Evolutionary conservation across 805 yeast genomes (phyloP).

Genomic region (Wickerhamomyces chaumierensis): DNA sequence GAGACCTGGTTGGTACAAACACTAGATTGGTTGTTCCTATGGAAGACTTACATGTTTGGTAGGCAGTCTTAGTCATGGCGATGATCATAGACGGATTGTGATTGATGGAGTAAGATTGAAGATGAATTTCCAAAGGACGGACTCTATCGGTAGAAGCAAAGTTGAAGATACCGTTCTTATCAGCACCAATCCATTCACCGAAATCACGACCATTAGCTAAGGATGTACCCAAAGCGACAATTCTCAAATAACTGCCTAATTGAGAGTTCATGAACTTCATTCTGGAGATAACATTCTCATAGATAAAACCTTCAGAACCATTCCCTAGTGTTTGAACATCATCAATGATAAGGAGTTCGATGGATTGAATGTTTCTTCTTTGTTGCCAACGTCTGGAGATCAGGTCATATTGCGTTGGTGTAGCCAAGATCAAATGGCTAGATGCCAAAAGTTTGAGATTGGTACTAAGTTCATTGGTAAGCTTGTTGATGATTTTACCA

Average conservation of each 20-base stretch:
- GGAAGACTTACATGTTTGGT: constrained; percentile 26
- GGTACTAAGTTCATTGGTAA: constrained; percentile 37
- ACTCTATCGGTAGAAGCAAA: constrained; percentile 55
- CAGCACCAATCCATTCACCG: constrained; percentile 79
- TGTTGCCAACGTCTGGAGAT: constrained; percentile 78
- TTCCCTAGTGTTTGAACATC: constrained; percentile 58
- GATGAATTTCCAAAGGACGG: constrained; percentile 43
- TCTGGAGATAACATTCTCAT: constrained; percentile 64
- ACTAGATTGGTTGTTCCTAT: constrained; percentile 29
- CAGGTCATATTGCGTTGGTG: constrained; percentile 69
- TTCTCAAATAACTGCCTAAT: constrained; percentile 42
- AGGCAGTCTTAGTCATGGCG: constrained; percentile 40
- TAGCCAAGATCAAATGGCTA: constrained; percentile 60
- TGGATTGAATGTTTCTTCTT: constrained; percentile 53
- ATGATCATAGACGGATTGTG: constrained; percentile 41
- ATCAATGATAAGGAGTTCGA: constrained; percentile 63
- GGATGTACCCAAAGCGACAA: constrained; percentile 62
- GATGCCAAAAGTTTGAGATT: constrained; percentile 47
- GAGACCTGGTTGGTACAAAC: constrained; percentile 46
- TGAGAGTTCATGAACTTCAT: constrained; percentile 62
- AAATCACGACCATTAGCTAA: constrained; percentile 67
- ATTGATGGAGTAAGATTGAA: constrained; percentile 35
- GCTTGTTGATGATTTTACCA: constrained; percentile 43
- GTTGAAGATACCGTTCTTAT: constrained; percentile 50
- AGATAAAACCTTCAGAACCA: constrained; percentile 44